Evolutionary conservation across 495 filamentous ascomycete genomes (phyloP).

Genomic region (Glonium stellatum): DNA sequence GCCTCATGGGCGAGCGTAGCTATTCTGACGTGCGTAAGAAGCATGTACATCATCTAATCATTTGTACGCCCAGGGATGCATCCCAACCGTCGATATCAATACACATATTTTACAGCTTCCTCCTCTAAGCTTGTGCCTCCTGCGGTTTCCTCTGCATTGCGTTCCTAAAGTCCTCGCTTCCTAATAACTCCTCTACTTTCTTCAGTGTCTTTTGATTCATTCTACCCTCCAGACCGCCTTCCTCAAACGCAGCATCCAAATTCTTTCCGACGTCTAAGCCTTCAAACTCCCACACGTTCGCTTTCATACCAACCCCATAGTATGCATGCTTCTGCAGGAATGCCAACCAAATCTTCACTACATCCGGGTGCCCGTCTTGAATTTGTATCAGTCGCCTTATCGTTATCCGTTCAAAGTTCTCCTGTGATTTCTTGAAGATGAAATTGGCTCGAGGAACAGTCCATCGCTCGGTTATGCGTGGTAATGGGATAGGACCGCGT

Average conservation of each 20-base stretch:
- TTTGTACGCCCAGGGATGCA: no score
- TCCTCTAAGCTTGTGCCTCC: constrained; percentile 6
- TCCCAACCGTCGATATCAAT: no score
- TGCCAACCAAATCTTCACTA: constrained; percentile 82
- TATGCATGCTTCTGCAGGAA: constrained; percentile 86
- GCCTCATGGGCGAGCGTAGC: no score
- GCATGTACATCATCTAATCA: no score
- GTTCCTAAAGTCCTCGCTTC: constrained; percentile 25
- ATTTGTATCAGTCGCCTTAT: constrained; percentile 84
- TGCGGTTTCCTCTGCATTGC: constrained; percentile 23
- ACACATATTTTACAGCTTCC: not conserved
- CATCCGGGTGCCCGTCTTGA: constrained; percentile 82
- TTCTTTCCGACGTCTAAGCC: constrained; percentile 42
- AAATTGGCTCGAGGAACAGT: constrained; percentile 86
- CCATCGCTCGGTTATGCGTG: constrained; percentile 81
- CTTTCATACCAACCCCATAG: constrained; percentile 97
- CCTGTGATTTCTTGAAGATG: constrained; percentile 93
- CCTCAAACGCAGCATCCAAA: constrained; percentile 30
- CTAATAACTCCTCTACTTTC: constrained; percentile 30
- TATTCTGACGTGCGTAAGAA: no score
- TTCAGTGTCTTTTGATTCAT: constrained; percentile 27
- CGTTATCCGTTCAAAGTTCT: constrained; percentile 93
- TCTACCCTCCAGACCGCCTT: constrained; percentile 22
- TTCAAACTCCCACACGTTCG: constrained; percentile 86
- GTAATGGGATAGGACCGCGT: constrained; percentile 81